Conservation (phyloP, 352 stramenopile species). For the Phytophthora fragariae region DNA sequence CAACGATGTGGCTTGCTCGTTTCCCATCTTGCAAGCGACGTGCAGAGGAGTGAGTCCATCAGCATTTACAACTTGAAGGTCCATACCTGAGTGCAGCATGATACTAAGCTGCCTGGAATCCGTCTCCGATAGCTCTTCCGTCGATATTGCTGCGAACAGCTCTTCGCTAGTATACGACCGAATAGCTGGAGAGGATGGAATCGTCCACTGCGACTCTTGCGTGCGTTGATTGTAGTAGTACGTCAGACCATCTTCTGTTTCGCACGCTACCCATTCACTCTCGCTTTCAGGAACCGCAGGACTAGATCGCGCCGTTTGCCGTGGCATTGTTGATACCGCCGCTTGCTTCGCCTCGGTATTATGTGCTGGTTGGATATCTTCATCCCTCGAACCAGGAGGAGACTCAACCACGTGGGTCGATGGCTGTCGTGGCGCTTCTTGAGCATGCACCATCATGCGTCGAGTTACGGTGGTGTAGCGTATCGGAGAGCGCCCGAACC, state of each 20-base stretch:
- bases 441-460: constrained; percentile 27
- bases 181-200: constrained; percentile 24
- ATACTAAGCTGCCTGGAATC: constrained; percentile 39
- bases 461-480: constrained; percentile 28
- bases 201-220: constrained; percentile 69
- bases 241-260: constrained; percentile 57
- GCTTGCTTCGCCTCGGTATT: constrained; percentile 21
- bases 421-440: constrained; percentile 33
- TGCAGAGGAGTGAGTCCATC: constrained; percentile 57
- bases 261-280: constrained; percentile 49
- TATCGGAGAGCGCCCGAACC: constrained; percentile 21
- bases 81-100: constrained; percentile 45
- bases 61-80: constrained; percentile 45
- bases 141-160: constrained; percentile 40
- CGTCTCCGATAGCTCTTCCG: constrained; percentile 31
- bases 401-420: constrained; percentile 24
- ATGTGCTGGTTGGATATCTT: background rate
- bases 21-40: constrained; percentile 58
- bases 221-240: constrained; percentile 82
- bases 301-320: background rate
- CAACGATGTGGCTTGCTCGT: constrained; percentile 43
- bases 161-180: constrained; percentile 24
- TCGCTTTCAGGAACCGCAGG: constrained; percentile 8
- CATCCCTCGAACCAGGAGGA: constrained; percentile 10
- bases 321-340: background rate